Conservation (phyloP, 73 alveolate species). For the Blepharisma stoltei region DNA sequence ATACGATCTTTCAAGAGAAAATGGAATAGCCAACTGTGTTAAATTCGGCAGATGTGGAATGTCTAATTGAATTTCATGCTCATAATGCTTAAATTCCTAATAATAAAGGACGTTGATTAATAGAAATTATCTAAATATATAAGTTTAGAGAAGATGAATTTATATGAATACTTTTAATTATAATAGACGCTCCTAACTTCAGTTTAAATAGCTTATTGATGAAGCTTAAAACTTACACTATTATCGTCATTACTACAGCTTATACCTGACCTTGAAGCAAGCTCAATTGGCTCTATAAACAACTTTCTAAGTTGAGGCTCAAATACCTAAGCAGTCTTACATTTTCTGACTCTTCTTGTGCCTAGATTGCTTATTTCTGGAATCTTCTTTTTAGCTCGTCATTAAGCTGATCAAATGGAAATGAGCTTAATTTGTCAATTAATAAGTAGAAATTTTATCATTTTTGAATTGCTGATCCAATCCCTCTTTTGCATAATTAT, state of each 20-base stretch:
- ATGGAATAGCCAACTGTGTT: too few species aligned
- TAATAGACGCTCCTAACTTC: too few species aligned
- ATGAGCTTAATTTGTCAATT: slow-evolving; percentile 77
- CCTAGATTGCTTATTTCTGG: too few species aligned
- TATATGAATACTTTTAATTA: too few species aligned
- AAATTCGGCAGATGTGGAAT: too few species aligned
- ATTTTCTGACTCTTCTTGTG: slow-evolving; percentile 73
- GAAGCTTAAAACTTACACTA: not conserved
- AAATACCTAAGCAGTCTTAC: slow-evolving; percentile 56
- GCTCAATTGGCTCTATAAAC: not conserved
- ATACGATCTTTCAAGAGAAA: too few species aligned
- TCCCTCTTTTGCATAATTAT: too few species aligned
- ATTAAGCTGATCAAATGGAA: slow-evolving; percentile 61
- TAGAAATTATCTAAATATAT: too few species aligned
- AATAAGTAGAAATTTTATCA: slow-evolving; percentile 39
- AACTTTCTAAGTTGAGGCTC: not conserved
- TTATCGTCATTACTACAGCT: not conserved
- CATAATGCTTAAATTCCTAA: too few species aligned
- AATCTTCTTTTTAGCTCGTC: slow-evolving; percentile 30
- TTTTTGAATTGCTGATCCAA: slow-evolving; percentile 32
- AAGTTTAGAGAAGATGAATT: too few species aligned
- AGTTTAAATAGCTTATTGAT: not conserved
- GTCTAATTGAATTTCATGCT: too few species aligned
- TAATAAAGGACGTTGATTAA: too few species aligned
- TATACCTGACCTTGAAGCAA: not conserved